Evolutionary conservation across 2,329 filamentous ascomycete species (phyloP), one percentile per base, ranked within the genome.

Genomic region (Fusarium camptoceras): DNA sequence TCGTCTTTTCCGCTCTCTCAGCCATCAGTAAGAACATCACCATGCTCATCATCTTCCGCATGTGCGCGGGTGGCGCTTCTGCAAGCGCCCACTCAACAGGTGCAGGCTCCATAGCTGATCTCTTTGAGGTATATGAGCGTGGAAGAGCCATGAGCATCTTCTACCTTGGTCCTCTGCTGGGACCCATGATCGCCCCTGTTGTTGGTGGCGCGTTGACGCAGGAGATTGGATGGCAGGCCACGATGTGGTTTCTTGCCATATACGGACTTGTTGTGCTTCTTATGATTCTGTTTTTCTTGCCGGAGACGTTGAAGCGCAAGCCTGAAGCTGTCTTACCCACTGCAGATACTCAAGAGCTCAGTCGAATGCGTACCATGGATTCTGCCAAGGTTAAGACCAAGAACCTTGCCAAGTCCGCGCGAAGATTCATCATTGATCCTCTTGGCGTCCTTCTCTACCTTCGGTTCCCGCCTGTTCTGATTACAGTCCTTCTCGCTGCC

Each of bases 61-160:
- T 94, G 68, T 82, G 94, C 8, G 86, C 87, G 44, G 93, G 93
- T 41, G 93, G 92, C 22, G 92, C 92, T 5, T 89, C 92, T 1
- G 92, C 93, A 3, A 92, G 91, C 3, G 93, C 94, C 0, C 93
- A 95, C 77, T 91, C 93, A 10, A 92, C 96, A 10, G 93, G 93
- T 7, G 92, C 92, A 3, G 93, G 93, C 8, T 94, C 93, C 5
- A 92, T 96, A 61, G 90, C 93, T 46, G 93, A 96, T 76, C 84
- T 95, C 15, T 97, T 92, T 91, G 91, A 93, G 68, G 80, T 89
- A 1, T 85, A 83, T 50, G 90, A 95, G 77, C 84, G 93, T 51
- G 93, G 93, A 5, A 83, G 83, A 18, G 93, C 93, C n/a, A 96
- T 96, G 92, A 88, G 91, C 41, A 81, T 92, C 42, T 96, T 95